Evolutionary conservation across 306 rosid genomes (phyloP).

Genomic region (Cicer pinnatifidum): DNA sequence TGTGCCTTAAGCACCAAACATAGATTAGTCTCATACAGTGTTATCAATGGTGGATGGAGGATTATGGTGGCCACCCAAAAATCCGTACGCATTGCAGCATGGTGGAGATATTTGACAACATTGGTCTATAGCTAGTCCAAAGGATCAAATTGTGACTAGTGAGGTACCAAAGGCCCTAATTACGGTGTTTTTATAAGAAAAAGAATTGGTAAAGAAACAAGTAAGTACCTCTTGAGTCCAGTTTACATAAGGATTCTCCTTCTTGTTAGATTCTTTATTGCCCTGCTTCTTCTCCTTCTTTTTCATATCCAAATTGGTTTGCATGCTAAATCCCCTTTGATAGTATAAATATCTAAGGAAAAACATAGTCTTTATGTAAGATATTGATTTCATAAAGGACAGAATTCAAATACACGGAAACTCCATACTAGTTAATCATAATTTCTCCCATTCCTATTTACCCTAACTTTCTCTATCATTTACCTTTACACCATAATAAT

Average conservation of each 20-base stretch:
- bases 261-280: conserved; percentile 81
- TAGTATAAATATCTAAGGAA: neutral
- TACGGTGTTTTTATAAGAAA: neutral
- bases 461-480: conserved; percentile 45
- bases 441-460: no score
- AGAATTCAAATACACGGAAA: no score
- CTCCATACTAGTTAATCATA: no score
- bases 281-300: conserved; percentile 50
- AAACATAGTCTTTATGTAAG: no score
- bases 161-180: neutral
- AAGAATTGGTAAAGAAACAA: neutral
- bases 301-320: conserved; percentile 65
- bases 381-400: no score
- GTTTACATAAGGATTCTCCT: conserved; percentile 90
- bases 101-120: no score
- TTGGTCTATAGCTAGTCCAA: neutral
- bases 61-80: no score
- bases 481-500: conserved; percentile 49
- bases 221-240: conserved; percentile 89
- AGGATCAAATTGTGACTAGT: neutral
- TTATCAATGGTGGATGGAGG: no score
- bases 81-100: no score
- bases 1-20: neutral
- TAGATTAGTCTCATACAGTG: no score
- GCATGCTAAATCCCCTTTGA: conserved; percentile 59